Evolutionary conservation across 2,329 filamentous ascomycete genomes (phyloP).

Genomic region (Colletotrichum gigasporum): DNA sequence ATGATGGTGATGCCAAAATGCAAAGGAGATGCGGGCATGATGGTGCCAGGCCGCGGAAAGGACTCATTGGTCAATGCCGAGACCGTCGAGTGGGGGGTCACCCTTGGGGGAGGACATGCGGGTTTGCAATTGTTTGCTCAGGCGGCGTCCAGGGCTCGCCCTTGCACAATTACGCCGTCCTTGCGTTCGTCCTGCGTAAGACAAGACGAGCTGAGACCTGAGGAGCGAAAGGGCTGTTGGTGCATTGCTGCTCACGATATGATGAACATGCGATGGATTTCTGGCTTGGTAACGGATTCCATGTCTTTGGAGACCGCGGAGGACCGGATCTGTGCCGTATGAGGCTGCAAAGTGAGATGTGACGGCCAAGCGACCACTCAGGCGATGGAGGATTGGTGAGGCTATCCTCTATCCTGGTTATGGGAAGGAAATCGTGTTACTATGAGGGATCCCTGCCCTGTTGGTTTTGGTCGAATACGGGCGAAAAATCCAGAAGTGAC

Average conservation of each 20-base stretch:
- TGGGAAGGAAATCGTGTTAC: neutral
- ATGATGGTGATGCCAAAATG: slow-evolving; percentile 8
- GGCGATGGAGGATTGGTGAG: neutral
- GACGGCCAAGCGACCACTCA: neutral
- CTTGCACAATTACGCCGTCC: neutral
- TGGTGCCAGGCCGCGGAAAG: slow-evolving; percentile 5
- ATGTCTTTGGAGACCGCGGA: neutral
- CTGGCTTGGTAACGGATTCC: neutral
- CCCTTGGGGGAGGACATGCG: neutral
- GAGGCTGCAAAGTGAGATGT: slow-evolving; percentile 17
- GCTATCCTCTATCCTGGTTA: neutral
- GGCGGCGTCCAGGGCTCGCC: slow-evolving; percentile 1
- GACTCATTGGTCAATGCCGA: slow-evolving; percentile 22
- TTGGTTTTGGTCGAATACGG: neutral
- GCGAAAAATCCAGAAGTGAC: neutral
- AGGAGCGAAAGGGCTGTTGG: neutral
- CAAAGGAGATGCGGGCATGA: neutral
- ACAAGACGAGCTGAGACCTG: too few species aligned
- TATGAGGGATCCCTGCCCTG: neutral
- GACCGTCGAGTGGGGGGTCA: neutral
- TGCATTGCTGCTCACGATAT: neutral
- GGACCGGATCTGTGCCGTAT: slow-evolving; percentile 18
- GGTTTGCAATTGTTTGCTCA: neutral
- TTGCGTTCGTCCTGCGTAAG: too few species aligned
- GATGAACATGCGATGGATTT: neutral